A percentile compares a stretch with the other conserved stretches of the same genome.
phyloP scores from a whole-genome alignment of 352 stramenopile genomes.

The Pythium aristosporum region DNA sequence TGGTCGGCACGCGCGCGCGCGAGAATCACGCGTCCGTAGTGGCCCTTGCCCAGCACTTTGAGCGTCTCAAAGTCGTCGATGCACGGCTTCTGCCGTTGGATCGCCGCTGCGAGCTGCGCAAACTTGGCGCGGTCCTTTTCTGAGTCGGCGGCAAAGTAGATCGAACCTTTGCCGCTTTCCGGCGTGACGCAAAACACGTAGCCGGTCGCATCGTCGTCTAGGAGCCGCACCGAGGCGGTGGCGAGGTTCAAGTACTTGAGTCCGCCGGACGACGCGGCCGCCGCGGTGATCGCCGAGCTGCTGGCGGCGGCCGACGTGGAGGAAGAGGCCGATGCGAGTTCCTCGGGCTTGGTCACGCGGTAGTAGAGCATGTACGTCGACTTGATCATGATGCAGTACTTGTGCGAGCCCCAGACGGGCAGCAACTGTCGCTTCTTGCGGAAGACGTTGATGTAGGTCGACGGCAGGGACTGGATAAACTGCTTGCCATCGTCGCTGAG shows the following conservation, averaged over 20 bases:
- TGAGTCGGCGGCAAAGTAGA: slow-evolving; percentile 78
- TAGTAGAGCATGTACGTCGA: slow-evolving; percentile 85
- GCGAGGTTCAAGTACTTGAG: slow-evolving; percentile 82
- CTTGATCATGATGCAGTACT: slow-evolving; percentile 89
- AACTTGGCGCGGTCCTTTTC: slow-evolving; percentile 88
- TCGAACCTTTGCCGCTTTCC: slow-evolving; percentile 57
- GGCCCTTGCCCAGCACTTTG: slow-evolving; percentile 79
- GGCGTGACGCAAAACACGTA: slow-evolving; percentile 78
- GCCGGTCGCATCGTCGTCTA: slow-evolving; percentile 71
- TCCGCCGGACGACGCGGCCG: slow-evolving; percentile 6
- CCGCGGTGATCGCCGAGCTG: not conserved
- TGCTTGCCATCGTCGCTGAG: slow-evolving; percentile 78
- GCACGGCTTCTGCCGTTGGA: slow-evolving; percentile 52
- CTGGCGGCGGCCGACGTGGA: slow-evolving; percentile 6
- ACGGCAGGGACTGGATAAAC: slow-evolving; percentile 84
- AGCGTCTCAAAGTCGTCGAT: slow-evolving; percentile 78
- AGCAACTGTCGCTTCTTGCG: slow-evolving; percentile 80
- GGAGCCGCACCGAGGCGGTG: slow-evolving; percentile 71
- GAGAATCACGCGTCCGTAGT: slow-evolving; percentile 85
- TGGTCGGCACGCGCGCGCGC: slow-evolving; percentile 36
- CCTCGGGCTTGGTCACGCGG: slow-evolving; percentile 61
- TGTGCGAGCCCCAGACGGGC: slow-evolving; percentile 80
- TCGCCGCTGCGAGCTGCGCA: slow-evolving; percentile 42
- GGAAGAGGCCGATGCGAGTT: slow-evolving; percentile 17
- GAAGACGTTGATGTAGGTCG: slow-evolving; percentile 83